Conservation (phyloP, 108 stramenopile genomes). For the Seminavis robusta region DNA sequence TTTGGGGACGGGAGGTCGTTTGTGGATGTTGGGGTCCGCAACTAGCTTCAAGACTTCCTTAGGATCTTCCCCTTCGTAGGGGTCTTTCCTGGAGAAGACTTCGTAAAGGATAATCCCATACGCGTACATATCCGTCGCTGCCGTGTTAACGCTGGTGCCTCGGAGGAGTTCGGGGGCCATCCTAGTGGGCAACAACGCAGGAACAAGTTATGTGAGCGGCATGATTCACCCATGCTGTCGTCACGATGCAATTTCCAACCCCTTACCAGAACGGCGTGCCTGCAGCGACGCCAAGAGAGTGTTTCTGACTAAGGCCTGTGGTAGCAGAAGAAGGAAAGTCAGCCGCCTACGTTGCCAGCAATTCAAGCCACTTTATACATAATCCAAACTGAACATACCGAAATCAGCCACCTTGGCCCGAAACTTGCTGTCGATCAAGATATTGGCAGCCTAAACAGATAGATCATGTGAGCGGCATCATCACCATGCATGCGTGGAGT, state of each 20-base stretch:
- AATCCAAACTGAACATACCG: conserved; percentile 23
- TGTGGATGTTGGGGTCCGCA: conserved; percentile 24
- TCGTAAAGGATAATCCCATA: conserved; percentile 58
- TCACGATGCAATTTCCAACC: conserved; percentile 27
- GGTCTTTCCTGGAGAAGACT: no score
- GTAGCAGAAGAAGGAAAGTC: no score
- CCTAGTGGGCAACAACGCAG: no score
- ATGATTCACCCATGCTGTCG: no score
- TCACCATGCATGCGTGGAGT: no score
- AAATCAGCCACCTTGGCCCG: conserved; percentile 60
- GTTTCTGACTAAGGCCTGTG: no score
- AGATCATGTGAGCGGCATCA: no score
- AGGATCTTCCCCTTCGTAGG: conserved; percentile 27
- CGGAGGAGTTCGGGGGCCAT: conserved; percentile 87
- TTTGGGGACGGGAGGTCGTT: conserved; percentile 16
- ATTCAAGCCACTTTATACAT: no score
- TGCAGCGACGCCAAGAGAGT: no score
- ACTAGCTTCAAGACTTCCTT: conserved; percentile 22
- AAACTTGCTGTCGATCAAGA: conserved; percentile 44
- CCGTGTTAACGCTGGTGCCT: conserved; percentile 38
- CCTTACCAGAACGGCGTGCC: conserved; percentile 43
- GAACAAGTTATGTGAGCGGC: no score
- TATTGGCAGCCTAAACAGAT: conserved; percentile 34
- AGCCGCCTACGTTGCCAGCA: no score
- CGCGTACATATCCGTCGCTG: conserved; percentile 57